Conservation (phyloP, 2,329 filamentous ascomycete genomes). For the Capronia epimyces region DNA sequence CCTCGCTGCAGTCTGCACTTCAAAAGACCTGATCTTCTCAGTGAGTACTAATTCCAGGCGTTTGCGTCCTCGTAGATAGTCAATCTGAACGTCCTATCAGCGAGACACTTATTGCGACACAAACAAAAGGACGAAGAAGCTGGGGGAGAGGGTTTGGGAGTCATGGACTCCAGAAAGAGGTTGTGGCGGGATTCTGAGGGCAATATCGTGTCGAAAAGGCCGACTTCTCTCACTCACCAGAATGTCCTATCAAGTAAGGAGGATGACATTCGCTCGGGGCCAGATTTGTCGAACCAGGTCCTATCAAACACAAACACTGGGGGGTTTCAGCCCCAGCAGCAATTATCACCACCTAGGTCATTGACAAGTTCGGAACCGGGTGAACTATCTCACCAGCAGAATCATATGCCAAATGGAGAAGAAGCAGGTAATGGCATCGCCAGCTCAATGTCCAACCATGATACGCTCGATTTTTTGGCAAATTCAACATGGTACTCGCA, state of each 20-base stretch:
- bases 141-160: conserved; percentile 43
- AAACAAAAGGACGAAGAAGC: conserved; percentile 50
- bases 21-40: conserved; percentile 55
- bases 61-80: not conserved
- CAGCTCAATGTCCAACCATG: no score
- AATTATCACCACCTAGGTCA: conserved; percentile 16
- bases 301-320: no score
- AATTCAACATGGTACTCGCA: conserved; percentile 19
- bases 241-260: no score
- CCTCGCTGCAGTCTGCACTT: conserved; percentile 57
- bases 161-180: conserved; percentile 48
- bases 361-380: conserved; percentile 9
- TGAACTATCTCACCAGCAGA: no score
- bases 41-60: conserved; percentile 35
- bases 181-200: conserved; percentile 47
- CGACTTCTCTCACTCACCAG: no score
- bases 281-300: no score
- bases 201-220: conserved; percentile 42
- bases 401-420: no score
- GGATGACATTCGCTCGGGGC: no score
- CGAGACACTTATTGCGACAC: conserved; percentile 53
- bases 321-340: no score
- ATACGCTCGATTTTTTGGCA: conserved; percentile 22
- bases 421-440: no score
- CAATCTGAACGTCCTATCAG: no score